A percentile compares a stretch with the other conserved stretches of the same genome.
Conservation (phyloP, 352 stramenopile genomes). For the Phytophthora sp. region DNA sequence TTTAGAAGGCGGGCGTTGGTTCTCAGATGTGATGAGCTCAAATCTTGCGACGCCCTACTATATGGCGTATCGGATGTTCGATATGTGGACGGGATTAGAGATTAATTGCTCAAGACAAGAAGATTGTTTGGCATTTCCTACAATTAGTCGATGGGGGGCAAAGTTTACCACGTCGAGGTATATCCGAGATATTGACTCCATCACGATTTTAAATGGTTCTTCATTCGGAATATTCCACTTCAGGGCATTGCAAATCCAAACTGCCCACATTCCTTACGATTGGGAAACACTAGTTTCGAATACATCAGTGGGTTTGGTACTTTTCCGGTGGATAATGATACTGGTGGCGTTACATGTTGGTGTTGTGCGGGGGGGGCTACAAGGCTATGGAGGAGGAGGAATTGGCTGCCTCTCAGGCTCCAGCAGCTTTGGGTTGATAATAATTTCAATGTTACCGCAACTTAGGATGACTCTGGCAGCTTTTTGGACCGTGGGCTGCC, state of each 20-base stretch:
- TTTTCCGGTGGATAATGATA: conserved; percentile 41
- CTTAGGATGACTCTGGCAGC: conserved; percentile 40
- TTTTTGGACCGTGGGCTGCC: conserved; percentile 42
- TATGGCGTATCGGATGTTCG: conserved; percentile 28
- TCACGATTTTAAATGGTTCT: conserved; percentile 26
- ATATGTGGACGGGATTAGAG: conserved; percentile 25
- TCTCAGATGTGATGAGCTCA: conserved; percentile 33
- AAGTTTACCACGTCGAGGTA: conserved; percentile 17
- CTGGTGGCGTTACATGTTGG: conserved; percentile 31
- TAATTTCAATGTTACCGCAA: conserved; percentile 39
- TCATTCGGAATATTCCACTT: conserved; percentile 40
- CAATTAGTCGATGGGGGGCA: conserved; percentile 11
- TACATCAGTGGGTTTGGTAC: conserved; percentile 27
- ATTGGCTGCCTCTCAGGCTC: conserved; percentile 35
- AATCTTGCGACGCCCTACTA: conserved; percentile 15
- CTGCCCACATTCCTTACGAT: conserved; percentile 30
- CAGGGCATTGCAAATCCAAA: not conserved
- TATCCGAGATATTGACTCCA: conserved; percentile 12
- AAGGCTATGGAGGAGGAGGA: conserved; percentile 8
- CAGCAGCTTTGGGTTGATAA: conserved; percentile 35
- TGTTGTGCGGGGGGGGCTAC: not conserved
- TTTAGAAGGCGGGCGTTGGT: conserved; percentile 29
- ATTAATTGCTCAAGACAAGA: conserved; percentile 21
- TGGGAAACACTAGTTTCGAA: conserved; percentile 44
- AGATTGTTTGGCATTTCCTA: conserved; percentile 14